A percentile compares a stretch with the other conserved stretches of the same genome.
Evolutionary conservation across 2,329 filamentous ascomycete species (phyloP).

Genomic region (Coniella vitis): DNA sequence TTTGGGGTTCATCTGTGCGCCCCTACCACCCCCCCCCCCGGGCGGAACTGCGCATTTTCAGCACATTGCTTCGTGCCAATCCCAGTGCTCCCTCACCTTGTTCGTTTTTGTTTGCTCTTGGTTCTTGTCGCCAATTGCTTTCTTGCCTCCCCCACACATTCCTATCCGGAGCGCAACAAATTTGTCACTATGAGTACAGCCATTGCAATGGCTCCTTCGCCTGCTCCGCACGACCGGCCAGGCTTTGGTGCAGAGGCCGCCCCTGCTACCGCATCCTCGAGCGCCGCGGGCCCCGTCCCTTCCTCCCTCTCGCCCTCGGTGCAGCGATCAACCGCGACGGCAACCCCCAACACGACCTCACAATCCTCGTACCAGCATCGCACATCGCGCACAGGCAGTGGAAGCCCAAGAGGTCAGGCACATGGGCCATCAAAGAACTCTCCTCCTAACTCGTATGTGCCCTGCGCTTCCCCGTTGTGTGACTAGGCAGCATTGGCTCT

Average conservation of each 20-base stretch:
- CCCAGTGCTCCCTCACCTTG: neutral
- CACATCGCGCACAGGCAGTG: conserved; percentile 41
- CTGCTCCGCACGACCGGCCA: conserved; percentile 58
- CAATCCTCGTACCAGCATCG: conserved; percentile 18
- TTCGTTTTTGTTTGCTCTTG: too few species aligned
- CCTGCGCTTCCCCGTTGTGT: neutral
- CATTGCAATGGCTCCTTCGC: conserved; percentile 62
- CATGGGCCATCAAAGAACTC: conserved; percentile 44
- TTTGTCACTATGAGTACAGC: conserved; percentile 55
- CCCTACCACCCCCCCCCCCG: too few species aligned
- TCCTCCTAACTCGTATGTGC: conserved; percentile 52
- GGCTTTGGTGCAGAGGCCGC: conserved; percentile 47
- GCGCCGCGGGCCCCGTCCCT: conserved; percentile 24
- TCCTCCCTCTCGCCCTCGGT: conserved; percentile 36
- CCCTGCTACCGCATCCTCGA: conserved; percentile 28
- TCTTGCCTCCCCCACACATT: neutral
- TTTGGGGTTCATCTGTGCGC: conserved; percentile 12
- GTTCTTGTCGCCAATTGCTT: neutral
- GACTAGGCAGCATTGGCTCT: conserved; percentile 4
- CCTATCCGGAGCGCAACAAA: neutral
- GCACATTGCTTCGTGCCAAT: neutral
- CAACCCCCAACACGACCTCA: conserved; percentile 35
- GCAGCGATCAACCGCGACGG: conserved; percentile 35
- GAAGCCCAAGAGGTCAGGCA: conserved; percentile 42
- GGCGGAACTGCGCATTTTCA: conserved; percentile 4